Base-by-base conservation (phyloP, 352 stramenopile species). In the Elongisporangium undulatum region DNA sequence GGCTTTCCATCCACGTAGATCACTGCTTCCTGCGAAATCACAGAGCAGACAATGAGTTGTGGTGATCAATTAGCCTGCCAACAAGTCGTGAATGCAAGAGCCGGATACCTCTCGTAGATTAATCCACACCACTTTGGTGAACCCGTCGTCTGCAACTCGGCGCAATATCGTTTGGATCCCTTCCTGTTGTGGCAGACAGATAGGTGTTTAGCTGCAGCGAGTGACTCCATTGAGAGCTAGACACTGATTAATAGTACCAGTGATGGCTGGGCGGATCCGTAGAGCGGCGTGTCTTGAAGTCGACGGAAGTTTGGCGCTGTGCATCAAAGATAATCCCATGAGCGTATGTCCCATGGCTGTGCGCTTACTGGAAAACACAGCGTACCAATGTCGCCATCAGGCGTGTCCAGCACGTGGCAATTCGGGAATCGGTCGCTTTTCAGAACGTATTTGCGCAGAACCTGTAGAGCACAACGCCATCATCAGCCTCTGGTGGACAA, bases 391-490 rank as follows among this genome's bases (percentile, higher is more conserved):
- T 89, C 82, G 39, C 82, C 85, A 50, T 89, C 48, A 3, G 71
- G 67, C 0, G 82, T 91, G 49, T 79, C 55, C 16, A 95, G 68
- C 29, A 85, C 81, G 55, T 93, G 84, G 56, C 83, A 90, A 53
- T 92, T 80, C 3, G 86, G 84, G 63, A 94, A 90, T 1, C 84
- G 71, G 60, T 95, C 86, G 21, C 68, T 77, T 71, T 94, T 95
- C 56, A 95, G 77, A 59, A 95, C 80, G 51, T 94, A 95, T 57
- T 92, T 90, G 48, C 85, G 86, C 15, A 95, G 58, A 23, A 95
- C 72, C 77, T 83, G 53, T 15, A 54, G 8, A 24, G 3, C n/a
- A 15, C 34, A 59, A 67, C 21, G 57, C 1, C 54, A 29, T 41
- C 29, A 53, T 23, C 17, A 45, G 41, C 7, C 21, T 23, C 13